Evolutionary conservation across 2,329 filamentous ascomycete species (phyloP).

Genomic region (Arthrobotrys conoides): DNA sequence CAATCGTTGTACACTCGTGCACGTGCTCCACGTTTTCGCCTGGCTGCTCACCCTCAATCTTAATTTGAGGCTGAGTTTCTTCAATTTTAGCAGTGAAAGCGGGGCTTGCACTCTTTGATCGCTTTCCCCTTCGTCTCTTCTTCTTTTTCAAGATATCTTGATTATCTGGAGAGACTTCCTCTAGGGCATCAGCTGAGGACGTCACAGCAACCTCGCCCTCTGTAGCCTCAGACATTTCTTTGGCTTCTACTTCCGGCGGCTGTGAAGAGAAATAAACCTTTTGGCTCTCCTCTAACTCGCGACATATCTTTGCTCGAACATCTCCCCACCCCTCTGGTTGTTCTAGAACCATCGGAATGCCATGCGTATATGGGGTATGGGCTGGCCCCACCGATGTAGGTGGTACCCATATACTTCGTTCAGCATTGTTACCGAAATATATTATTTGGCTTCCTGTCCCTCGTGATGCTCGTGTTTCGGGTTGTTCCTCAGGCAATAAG

Average conservation of each 20-base stretch:
- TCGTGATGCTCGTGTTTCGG: neutral
- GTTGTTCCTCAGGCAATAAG: neutral
- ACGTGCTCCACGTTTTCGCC: neutral
- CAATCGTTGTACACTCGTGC: too few species aligned
- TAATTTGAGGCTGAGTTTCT: neutral
- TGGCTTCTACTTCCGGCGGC: neutral
- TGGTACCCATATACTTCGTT: conserved; percentile 37
- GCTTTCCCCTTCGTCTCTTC: neutral
- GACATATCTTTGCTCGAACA: conserved; percentile 22
- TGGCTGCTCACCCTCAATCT: neutral
- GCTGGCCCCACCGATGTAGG: conserved; percentile 26
- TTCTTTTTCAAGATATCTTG: neutral
- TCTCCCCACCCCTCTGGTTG: conserved; percentile 52
- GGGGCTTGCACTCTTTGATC: neutral
- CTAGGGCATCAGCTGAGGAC: neutral
- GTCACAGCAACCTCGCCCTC: neutral
- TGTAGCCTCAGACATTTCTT: conserved; percentile 2
- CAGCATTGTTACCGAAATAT: neutral
- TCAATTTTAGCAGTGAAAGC: neutral
- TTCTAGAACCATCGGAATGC: conserved; percentile 37
- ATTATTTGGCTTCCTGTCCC: neutral
- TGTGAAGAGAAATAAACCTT: conserved; percentile 42
- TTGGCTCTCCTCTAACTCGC: conserved; percentile 46
- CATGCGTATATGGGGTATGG: conserved; percentile 23
- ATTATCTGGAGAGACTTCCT: neutral